Evolutionary conservation across 176 grass and related monocot species (phyloP).

Genomic region (Aegilops umbellulata): DNA sequence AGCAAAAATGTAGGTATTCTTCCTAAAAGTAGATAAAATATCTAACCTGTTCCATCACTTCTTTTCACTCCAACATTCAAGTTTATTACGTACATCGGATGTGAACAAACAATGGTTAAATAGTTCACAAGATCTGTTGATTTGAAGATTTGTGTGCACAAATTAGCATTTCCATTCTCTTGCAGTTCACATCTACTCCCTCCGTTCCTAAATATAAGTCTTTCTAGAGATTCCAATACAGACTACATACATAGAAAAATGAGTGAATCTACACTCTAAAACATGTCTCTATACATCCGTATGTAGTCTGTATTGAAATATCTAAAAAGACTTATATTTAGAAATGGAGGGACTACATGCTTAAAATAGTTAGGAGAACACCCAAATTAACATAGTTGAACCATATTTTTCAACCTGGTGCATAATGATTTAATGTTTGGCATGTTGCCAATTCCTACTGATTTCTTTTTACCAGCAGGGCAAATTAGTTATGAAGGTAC

Average conservation of each 20-base stretch:
- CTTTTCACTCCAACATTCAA: not conserved
- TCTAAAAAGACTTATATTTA: no score
- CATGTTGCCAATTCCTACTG: not conserved
- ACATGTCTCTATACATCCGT: no score
- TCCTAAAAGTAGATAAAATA: not conserved
- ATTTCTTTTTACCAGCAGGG: not conserved
- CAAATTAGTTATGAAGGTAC: not conserved
- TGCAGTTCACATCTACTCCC: not conserved
- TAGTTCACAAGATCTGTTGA: not conserved
- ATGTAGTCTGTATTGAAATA: no score
- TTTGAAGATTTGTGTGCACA: not conserved
- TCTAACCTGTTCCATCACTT: not conserved
- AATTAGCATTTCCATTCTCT: not conserved
- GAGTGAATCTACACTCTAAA: no score
- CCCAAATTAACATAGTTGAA: not conserved
- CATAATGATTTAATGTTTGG: not conserved
- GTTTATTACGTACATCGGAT: constrained; percentile 5
- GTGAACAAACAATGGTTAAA: not conserved
- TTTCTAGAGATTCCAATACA: no score
- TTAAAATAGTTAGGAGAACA: not conserved
- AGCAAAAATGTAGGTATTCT: not conserved
- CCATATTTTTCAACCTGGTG: not conserved
- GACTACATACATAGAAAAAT: no score
- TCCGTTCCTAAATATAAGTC: no score
- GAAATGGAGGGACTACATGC: not conserved